Base-by-base conservation (phyloP, 2,329 filamentous ascomycete species). In the Trichoderma citrinoviride region DNA sequence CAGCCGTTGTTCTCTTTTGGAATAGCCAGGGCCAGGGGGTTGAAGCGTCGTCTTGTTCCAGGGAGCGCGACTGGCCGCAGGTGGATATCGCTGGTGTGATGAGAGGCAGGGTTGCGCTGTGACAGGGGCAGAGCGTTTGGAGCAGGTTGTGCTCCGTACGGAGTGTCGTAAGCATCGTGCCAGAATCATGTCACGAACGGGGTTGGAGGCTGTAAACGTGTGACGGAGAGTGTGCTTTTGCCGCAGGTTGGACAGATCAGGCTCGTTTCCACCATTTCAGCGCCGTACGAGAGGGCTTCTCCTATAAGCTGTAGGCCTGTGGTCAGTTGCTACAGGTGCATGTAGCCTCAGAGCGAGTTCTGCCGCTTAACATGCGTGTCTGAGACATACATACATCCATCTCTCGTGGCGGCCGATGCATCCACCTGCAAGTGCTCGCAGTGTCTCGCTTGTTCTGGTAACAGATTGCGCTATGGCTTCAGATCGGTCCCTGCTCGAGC, bases 41-140 rank as follows among this genome's bases (percentile, higher is more conserved):
- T 53, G 63, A 57, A 40, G 61, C 61, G 40, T 50, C 25, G 37
- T 27, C 50, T 37, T 63, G 61, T 63, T 55, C 19, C 41, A 55
- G 25, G 49, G 49, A 50, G 44, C 56, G 10, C 25, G 29, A 47
- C 29, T 5, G 21, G 52, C 33, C 33, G 33, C 5, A 33, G 37
- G 57, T 61, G 57, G 57, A 50, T 61, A 40, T 41, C 19, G 21
- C 15, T 40, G 37, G 47, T 60, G 56, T 61, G 58, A 52, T 61
- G 47, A 54, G 58, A 62, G 40, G 58, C 25, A 62, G 58, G 49
- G 49, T 19, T 29, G 58, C 17, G 47, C 52, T 52, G 47, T 47
- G 23, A 47, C 33, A 23, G 23, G 21, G 49, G 44, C 49, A 27
- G 19, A 46, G 25, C 33, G 37, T 62, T 54, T 53, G 27, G 19